These are phyloP conservation scores for Ambispora gerdemannii DNA, from an alignment of 192 early-diverging fungal genomes.

Conservation along the genomic window DNA sequence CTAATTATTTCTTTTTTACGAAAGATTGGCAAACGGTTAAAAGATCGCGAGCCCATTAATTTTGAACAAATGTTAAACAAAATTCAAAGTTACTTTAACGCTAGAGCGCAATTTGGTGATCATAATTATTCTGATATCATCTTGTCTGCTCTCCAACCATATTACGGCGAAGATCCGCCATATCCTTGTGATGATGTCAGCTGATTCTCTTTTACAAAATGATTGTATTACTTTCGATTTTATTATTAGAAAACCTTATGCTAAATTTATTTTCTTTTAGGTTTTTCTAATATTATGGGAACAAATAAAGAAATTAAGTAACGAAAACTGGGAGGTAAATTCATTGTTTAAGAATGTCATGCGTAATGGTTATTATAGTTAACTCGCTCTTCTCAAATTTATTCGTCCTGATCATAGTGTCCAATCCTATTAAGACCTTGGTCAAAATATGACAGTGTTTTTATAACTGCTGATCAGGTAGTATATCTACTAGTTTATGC, in stretches of 20 bases:
- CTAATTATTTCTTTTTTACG: background rate
- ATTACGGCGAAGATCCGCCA: constrained; percentile 36
- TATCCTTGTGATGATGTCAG: constrained; percentile 32
- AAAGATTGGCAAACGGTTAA: constrained; percentile 48
- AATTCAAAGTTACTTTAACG: constrained; percentile 51
- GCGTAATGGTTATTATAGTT: too few species aligned
- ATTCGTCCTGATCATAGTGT: constrained; percentile 21
- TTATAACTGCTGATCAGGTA: constrained; percentile 45
- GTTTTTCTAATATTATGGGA: constrained; percentile 41
- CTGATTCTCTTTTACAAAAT: background rate
- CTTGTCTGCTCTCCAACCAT: constrained; percentile 31
- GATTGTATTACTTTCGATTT: background rate
- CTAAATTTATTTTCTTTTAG: too few species aligned
- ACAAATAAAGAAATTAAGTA: constrained; percentile 44
- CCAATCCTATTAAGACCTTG: constrained; percentile 49
- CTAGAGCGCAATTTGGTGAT: constrained; percentile 29
- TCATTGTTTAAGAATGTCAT: background rate
- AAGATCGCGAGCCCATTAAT: constrained; percentile 48
- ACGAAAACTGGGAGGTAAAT: constrained; percentile 45
- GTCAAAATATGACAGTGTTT: constrained; percentile 45
- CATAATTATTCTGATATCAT: background rate
- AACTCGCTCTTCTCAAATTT: background rate
- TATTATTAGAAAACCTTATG: constrained; percentile 24
- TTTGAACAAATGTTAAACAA: constrained; percentile 45
- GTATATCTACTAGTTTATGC: background rate